Evolutionary conservation across 1,284 basidiomycete genomes (phyloP), one percentile per base, ranked within the genome.

Genomic region (Melampsora americana): DNA sequence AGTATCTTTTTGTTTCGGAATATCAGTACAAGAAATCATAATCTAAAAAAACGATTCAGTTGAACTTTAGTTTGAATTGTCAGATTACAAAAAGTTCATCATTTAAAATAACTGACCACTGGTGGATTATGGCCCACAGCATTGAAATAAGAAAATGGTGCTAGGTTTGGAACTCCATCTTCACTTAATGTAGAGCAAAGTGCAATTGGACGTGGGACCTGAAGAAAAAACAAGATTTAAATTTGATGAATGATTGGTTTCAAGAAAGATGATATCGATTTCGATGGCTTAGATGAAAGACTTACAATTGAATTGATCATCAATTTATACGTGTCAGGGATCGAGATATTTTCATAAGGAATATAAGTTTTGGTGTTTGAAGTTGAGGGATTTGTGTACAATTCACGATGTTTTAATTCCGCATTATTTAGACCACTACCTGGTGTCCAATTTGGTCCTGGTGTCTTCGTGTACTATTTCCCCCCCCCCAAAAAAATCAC

Each of bases 191-290:
- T 87, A 5, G 90, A 91, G 20, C 91, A 87, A 78, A 92, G 88
- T 0, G 89, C 90, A 77, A 91, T 87, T 1, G 91, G 90, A 56
- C 91, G 86, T 16, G 90, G 90, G 0, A 83, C 82, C 81, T 83
- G 28, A 20, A 65, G 12, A n/a, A n/a, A n/a, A n/a, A n/a, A n/a
- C n/a, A n/a, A n/a, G n/a, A n/a, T n/a, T n/a, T n/a, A n/a, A n/a
- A n/a, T n/a, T n/a, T n/a, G n/a, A n/a, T n/a, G n/a, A n/a, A n/a
- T n/a, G n/a, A 20, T 26, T 64, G 32, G 32, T 42, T 6, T 2
- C 23, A 7, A 50, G 14, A 42, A n/a, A 14, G 39, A 59, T 1
- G 53, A 28, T 4, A 28, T 4, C 3, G 3, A 56, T 28, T 28
- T 28, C 5, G 23, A 62, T 16, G 60, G 5, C 46, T 35, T n/a